These are phyloP conservation scores for Lodderomyces metapsilosis DNA, from an alignment of 1,139 yeast species.

Conservation along the genomic window DNA sequence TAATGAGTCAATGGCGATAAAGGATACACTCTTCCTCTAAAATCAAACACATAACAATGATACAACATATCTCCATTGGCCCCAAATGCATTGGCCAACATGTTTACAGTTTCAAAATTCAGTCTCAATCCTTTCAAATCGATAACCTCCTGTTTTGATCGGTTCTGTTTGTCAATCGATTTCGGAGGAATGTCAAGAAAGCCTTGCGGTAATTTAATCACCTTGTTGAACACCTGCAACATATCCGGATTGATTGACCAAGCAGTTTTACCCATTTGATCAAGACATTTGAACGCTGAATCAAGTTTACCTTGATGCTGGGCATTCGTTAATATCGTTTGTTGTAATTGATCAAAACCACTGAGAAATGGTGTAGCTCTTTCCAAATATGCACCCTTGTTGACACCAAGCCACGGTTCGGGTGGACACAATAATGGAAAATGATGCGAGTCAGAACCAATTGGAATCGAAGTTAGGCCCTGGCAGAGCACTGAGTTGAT, in stretches of 20 bases:
- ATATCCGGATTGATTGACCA: slow-evolving; percentile 39
- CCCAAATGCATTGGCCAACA: slow-evolving; percentile 27
- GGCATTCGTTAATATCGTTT: slow-evolving; percentile 25
- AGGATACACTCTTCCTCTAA: slow-evolving; percentile 45
- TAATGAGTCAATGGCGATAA: slow-evolving; percentile 37
- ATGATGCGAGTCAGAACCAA: slow-evolving; percentile 3
- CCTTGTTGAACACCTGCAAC: slow-evolving; percentile 22
- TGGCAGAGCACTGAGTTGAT: neutral
- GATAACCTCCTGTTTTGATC: slow-evolving; percentile 8
- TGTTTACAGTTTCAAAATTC: slow-evolving; percentile 21
- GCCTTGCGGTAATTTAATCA: slow-evolving; percentile 23
- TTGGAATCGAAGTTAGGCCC: neutral
- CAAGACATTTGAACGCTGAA: slow-evolving; percentile 30
- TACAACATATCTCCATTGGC: slow-evolving; percentile 38
- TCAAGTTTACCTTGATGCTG: slow-evolving; percentile 33
- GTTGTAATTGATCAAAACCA: slow-evolving; percentile 20
- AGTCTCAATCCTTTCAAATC: slow-evolving; percentile 21
- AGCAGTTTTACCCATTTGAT: slow-evolving; percentile 27
- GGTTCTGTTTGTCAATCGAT: neutral
- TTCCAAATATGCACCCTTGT: slow-evolving; percentile 35
- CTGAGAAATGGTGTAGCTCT: slow-evolving; percentile 26
- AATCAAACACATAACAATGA: slow-evolving; percentile 41
- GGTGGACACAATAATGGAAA: slow-evolving; percentile 45
- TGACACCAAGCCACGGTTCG: slow-evolving; percentile 33
- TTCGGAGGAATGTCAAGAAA: slow-evolving; percentile 29